Evolutionary conservation across 2,329 filamentous ascomycete species (phyloP).

Genomic region (Hypoxylon sp.): DNA sequence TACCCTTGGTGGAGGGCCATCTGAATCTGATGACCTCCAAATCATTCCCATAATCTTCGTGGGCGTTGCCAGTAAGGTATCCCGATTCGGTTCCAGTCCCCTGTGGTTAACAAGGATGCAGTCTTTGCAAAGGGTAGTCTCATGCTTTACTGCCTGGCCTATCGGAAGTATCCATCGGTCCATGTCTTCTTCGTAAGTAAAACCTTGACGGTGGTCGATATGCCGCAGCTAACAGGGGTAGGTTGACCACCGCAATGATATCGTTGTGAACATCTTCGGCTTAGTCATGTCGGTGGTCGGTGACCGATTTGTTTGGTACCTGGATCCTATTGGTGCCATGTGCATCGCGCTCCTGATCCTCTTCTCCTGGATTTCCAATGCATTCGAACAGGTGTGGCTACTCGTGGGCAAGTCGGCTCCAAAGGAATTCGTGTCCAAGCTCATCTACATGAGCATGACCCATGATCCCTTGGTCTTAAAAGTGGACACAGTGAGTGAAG

Average conservation of each 20-base stretch:
- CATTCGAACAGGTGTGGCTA: slow-evolving; percentile 73
- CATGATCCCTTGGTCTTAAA: slow-evolving; percentile 69
- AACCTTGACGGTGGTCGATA: slow-evolving; percentile 6
- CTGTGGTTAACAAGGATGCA: slow-evolving; percentile 46
- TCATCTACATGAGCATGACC: slow-evolving; percentile 69
- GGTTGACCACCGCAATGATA: slow-evolving; percentile 71
- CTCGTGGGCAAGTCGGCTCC: slow-evolving; percentile 74
- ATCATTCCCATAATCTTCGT: slow-evolving; percentile 70
- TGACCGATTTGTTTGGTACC: slow-evolving; percentile 68
- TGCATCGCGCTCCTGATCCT: slow-evolving; percentile 73
- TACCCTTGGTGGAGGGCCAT: slow-evolving; percentile 61
- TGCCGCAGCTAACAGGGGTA: slow-evolving; percentile 40
- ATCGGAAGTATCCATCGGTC: slow-evolving; percentile 68
- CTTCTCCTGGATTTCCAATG: slow-evolving; percentile 72
- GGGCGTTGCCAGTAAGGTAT: slow-evolving; percentile 64
- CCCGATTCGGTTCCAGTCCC: background rate
- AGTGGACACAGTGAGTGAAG: slow-evolving; percentile 65
- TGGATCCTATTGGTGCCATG: slow-evolving; percentile 74
- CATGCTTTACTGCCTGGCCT: slow-evolving; percentile 69
- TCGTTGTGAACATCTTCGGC: slow-evolving; percentile 69
- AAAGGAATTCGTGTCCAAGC: slow-evolving; percentile 68
- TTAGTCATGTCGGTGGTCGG: slow-evolving; percentile 70
- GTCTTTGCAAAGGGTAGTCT: slow-evolving; percentile 66
- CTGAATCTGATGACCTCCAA: slow-evolving; percentile 62
- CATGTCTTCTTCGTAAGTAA: slow-evolving; percentile 66